Conservation (phyloP, 305 asterid species). For the Fraxinus sp. region DNA sequence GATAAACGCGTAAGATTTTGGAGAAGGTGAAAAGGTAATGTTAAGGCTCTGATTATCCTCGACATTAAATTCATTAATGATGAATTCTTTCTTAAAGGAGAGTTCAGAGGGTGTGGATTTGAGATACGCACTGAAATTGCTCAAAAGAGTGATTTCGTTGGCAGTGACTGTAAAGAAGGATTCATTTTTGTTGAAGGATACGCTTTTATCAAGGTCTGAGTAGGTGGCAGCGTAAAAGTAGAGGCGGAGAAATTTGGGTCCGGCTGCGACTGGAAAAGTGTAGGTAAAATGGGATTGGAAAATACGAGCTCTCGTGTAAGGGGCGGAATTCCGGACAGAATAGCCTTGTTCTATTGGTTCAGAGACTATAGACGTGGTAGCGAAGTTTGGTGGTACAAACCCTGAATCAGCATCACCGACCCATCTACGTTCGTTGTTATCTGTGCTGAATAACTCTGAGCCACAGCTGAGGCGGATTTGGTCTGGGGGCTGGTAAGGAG, state of each 20-base stretch:
- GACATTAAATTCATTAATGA: conserved; percentile 39
- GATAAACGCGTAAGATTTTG: conserved; percentile 28
- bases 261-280: conserved; percentile 35
- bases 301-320: conserved; percentile 45
- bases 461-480: conserved; percentile 55
- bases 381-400: conserved; percentile 20
- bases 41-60: conserved; percentile 25
- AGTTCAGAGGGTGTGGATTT: background rate
- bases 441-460: conserved; percentile 5
- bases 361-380: conserved; percentile 22
- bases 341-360: conserved; percentile 13
- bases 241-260: conserved; percentile 56
- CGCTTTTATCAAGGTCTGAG: conserved; percentile 20
- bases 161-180: conserved; percentile 41
- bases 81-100: conserved; percentile 38
- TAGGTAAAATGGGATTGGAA: conserved; percentile 37
- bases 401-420: conserved; percentile 6
- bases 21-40: conserved; percentile 37
- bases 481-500: conserved; percentile 36
- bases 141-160: conserved; percentile 33
- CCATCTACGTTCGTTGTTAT: conserved; percentile 34
- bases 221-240: conserved; percentile 44
- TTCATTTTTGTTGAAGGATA: conserved; percentile 16
- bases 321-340: conserved; percentile 16
- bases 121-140: conserved; percentile 50